Evolutionary conservation across 495 filamentous ascomycete species (phyloP), one percentile per base, ranked within the genome.

Genomic region (Penicillium chermesinum): DNA sequence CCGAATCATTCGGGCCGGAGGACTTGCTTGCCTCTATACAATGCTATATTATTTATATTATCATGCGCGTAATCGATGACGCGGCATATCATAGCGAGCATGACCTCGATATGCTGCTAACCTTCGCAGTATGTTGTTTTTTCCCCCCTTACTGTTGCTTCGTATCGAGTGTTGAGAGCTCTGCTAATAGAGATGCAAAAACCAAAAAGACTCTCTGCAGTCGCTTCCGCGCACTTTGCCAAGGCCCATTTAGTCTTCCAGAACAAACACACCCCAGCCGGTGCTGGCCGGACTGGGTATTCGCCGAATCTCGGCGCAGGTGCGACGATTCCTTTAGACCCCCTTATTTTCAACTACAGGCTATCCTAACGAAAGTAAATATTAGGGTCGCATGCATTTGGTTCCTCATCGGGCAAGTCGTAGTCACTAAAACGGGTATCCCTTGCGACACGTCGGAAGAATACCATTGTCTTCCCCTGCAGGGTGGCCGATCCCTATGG

Each of bases 71-170:
- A 7, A 18, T 38, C 2, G 36, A 38, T 17, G 36, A 38, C 36
- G 36, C 36, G 36, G 36, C 36, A 17, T 38, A 38, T 38, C 36
- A 38, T 38, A 38, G 36, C n/a, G 36, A 38, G 36, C 36, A 17
- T 38, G 36, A 38, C n/a, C 36, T 38, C 1, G 19, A 38, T 17
- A 38, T 38, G 36, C 36, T 38, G 12, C 36, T 38, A 1, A 38
- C 36, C 36, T 38, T 38, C n/a, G 36, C 36, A 38, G 36, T 38
- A 7, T 8, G 36, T 38, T 38, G 7, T 15, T 9, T 38, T 38
- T 38, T 38, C 36, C 14, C n/a, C n/a, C n/a, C n/a, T n/a, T n/a
- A n/a, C n/a, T n/a, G 14, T 7, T 38, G n/a, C 12, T 38, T 7
- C 14, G 13, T 8, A 38, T 38, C 14, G 12, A 18, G 12, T 17